phyloP scores from a whole-genome alignment of 73 alveolate genomes.

The Paramecium sexaurelia region DNA sequence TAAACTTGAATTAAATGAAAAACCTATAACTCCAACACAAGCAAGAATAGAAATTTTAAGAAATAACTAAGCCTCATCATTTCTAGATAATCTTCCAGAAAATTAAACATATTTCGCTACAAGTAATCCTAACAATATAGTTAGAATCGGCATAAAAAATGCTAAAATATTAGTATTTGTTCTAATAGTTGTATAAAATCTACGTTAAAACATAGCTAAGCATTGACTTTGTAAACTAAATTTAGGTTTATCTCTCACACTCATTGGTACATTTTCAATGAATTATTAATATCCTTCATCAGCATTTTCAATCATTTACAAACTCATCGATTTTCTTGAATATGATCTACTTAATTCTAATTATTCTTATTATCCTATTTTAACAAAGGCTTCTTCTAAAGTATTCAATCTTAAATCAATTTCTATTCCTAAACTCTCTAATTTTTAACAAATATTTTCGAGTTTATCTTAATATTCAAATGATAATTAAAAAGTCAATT shows the following conservation, averaged over 20 bases:
- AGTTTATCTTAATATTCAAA: constrained; percentile 26
- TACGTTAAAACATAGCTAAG: constrained; percentile 46
- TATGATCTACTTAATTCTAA: neutral
- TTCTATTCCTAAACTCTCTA: constrained; percentile 5
- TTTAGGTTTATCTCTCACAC: constrained; percentile 34
- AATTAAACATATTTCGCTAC: constrained; percentile 17
- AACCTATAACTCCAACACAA: neutral
- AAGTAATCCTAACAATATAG: constrained; percentile 12
- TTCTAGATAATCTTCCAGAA: neutral
- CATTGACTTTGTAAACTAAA: neutral
- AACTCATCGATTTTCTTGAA: neutral
- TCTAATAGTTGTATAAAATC: constrained; percentile 59
- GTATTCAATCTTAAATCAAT: constrained; percentile 57
- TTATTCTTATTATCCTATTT: constrained; percentile 65
- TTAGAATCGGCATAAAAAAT: constrained; percentile 29
- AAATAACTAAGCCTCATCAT: neutral
- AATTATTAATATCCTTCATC: neutral
- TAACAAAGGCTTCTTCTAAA: constrained; percentile 67
- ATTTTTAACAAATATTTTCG: constrained; percentile 69
- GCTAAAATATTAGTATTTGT: constrained; percentile 57
- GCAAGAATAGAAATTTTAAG: neutral
- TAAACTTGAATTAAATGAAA: constrained; percentile 33
- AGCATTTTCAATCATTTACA: neutral
- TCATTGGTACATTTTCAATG: constrained; percentile 31
- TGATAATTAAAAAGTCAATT: neutral